Percentiles rank a stretch among this genome's conserved stretches.
Conservation (phyloP, 257 asterid species). For the Fraxinus anomala region DNA sequence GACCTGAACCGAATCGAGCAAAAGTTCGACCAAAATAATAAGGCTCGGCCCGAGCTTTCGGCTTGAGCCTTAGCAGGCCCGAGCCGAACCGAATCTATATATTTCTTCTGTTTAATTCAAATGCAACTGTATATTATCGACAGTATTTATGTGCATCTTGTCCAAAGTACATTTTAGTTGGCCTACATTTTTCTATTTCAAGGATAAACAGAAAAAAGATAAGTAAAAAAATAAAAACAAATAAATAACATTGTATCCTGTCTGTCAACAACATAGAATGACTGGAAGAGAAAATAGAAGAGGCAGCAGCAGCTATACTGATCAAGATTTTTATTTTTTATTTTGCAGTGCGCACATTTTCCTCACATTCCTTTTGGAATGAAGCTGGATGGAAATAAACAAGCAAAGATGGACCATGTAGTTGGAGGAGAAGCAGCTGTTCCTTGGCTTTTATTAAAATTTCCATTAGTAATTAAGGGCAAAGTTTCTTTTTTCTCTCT, state of each 20-base stretch:
- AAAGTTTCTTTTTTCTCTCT: conserved; percentile 29
- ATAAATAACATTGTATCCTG: too few species aligned
- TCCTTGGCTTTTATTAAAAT: conserved; percentile 48
- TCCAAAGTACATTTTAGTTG: background rate
- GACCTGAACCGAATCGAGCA: too few species aligned
- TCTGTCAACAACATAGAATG: too few species aligned
- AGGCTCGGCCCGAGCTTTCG: too few species aligned
- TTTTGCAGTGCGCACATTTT: conserved; percentile 96
- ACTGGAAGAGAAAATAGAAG: too few species aligned
- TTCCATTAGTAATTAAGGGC: conserved; percentile 1
- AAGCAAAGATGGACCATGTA: conserved; percentile 70
- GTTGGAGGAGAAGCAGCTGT: conserved; percentile 59
- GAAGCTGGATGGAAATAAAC: conserved; percentile 71
- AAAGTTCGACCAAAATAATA: too few species aligned
- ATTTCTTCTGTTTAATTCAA: too few species aligned
- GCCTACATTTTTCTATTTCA: background rate
- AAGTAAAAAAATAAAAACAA: background rate
- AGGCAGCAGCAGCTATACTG: too few species aligned
- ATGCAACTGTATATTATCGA: too few species aligned
- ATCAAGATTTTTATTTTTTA: background rate
- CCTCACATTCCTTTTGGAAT: conserved; percentile 90
- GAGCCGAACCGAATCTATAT: too few species aligned
- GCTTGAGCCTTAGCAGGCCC: too few species aligned
- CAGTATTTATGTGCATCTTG: too few species aligned
- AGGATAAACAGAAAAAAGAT: background rate